These are phyloP conservation scores for Ascochyta koolunga DNA, from an alignment of 2,329 filamentous ascomycete species.

Conservation along the genomic window DNA sequence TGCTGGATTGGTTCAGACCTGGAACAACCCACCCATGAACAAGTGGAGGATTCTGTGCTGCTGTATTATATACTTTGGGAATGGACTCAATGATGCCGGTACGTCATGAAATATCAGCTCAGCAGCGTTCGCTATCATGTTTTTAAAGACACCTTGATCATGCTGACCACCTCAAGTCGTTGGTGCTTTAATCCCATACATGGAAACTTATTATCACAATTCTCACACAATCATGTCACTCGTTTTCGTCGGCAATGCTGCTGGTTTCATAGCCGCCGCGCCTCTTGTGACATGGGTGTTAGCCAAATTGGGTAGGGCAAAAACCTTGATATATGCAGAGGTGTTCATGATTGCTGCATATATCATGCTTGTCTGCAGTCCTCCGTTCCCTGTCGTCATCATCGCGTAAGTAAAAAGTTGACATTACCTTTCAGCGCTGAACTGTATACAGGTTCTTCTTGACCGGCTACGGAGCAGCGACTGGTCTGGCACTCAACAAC, in stretches of 20 bases:
- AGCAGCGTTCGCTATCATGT: neutral
- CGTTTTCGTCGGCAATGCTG: conserved; percentile 79
- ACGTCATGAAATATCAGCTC: conserved; percentile 7
- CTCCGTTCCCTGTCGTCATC: conserved; percentile 73
- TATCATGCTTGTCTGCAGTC: conserved; percentile 68
- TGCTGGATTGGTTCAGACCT: conserved; percentile 60
- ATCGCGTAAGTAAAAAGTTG: conserved; percentile 46
- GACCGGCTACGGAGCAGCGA: conserved; percentile 60
- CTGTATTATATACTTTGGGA: conserved; percentile 70
- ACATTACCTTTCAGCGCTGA: conserved; percentile 15
- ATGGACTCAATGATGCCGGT: conserved; percentile 75
- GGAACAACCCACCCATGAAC: conserved; percentile 68
- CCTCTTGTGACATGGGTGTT: conserved; percentile 70
- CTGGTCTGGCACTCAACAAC: conserved; percentile 62
- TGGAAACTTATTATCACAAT: conserved; percentile 76
- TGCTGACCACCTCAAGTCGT: conserved; percentile 53
- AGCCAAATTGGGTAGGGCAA: conserved; percentile 67
- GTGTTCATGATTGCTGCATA: conserved; percentile 65
- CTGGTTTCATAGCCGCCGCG: conserved; percentile 77
- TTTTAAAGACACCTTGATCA: neutral
- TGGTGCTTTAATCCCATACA: conserved; percentile 80
- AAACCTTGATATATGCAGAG: conserved; percentile 66
- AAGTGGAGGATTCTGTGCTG: conserved; percentile 69
- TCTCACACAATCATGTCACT: conserved; percentile 80
- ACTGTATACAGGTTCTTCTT: conserved; percentile 65